Base-by-base conservation (phyloP, 345 rosid genomes). In the Lenwebbia sp. region DNA sequence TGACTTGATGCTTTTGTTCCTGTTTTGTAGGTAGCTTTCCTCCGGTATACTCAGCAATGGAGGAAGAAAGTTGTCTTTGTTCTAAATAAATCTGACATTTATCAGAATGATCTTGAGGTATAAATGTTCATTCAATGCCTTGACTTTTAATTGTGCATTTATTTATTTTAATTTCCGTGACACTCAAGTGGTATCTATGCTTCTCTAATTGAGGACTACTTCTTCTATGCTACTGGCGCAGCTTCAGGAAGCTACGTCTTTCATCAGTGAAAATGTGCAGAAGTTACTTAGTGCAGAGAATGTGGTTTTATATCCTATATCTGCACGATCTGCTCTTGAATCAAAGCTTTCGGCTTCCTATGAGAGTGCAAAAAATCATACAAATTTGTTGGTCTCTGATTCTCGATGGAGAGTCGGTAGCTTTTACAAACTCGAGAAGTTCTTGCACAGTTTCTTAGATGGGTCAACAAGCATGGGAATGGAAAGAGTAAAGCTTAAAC, bases 11-110 rank as follows among this genome's bases (percentile, higher is more conserved):
- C 58, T 83, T 83, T 53, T 54, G 60, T 52, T 28, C 25, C 23
- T 56, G 7, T 81, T 89, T 89, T 87, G 83, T 92, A 97, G 99
- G 99, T 96, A 89, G 86, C 87, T 54, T 97, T 97, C 91, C 99
- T 97, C 89, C 96, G 93, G 83, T 97, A 97, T 86, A 94, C 92
- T 82, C 99, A 96, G 87, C 96, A 96, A 85, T 97, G 99, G 99
- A 97, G 93, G 92, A 96, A 97, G 93, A 97, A 94, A 90, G 94
- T 94, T 85, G 94, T 97, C 70, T 96, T 97, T 88, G 93, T 97
- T 86, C 91, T 97, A 87, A 96, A 97, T 88, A 97, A 96, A 90
- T 90, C 99, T 84, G 99, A 97, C 85, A 94, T 97, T 86, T 96
- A 97, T 90, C 96, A 87, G 91, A 93, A 93, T 92, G 82, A 91